phyloP scores from a whole-genome alignment of 495 filamentous ascomycete genomes.

The Evernia prunastri region DNA sequence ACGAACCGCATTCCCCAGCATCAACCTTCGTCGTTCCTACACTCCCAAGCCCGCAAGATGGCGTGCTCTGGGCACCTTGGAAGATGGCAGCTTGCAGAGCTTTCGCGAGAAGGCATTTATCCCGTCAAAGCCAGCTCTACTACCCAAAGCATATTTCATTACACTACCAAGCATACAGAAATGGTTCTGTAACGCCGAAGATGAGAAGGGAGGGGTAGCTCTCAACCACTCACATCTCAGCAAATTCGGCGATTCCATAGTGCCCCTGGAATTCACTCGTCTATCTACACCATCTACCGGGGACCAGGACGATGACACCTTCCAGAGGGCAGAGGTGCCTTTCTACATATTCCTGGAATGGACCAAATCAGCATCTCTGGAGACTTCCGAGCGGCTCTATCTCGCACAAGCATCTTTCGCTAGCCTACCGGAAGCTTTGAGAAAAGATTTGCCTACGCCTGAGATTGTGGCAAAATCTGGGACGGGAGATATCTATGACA shows the following conservation, averaged over 20 bases:
- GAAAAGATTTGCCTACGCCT: constrained; percentile 63
- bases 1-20: background rate
- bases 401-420: constrained; percentile 74
- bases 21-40: background rate
- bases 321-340: constrained; percentile 52
- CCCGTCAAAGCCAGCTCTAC: constrained; percentile 40
- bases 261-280: constrained; percentile 54
- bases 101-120: constrained; percentile 47
- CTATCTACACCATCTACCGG: background rate
- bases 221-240: constrained; percentile 47
- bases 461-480: constrained; percentile 53
- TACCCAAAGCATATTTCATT: constrained; percentile 41
- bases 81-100: constrained; percentile 26
- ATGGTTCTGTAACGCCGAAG: constrained; percentile 43
- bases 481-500: constrained; percentile 72
- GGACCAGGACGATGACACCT: constrained; percentile 27
- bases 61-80: constrained; percentile 14
- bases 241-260: constrained; percentile 43
- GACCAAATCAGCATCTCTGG: constrained; percentile 32
- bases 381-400: constrained; percentile 51
- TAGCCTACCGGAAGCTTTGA: constrained; percentile 55
- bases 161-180: constrained; percentile 45
- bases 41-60: constrained; percentile 12
- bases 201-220: background rate
- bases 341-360: constrained; percentile 53